Conservation (phyloP, 176 grass and related monocot species). For the Melocanna baccifera region DNA sequence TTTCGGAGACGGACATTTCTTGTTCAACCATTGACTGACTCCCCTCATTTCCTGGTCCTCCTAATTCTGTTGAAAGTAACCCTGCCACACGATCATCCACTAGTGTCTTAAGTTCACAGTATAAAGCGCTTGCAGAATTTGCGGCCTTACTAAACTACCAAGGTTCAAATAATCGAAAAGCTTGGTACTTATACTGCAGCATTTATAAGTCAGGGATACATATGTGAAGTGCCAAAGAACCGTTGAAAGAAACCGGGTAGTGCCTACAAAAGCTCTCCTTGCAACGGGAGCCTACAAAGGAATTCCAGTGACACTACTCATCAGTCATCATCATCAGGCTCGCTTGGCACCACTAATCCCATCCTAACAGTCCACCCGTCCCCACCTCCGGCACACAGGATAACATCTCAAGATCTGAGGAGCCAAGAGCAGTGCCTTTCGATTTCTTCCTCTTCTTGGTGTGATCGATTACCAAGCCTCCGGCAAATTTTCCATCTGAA, state of each 20-base stretch:
- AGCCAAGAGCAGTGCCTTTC: conserved; percentile 23
- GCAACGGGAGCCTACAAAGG: background rate
- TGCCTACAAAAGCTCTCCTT: background rate
- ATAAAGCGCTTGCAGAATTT: background rate
- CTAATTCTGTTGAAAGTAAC: background rate
- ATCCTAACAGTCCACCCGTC: conserved; percentile 56
- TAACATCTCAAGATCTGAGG: conserved; percentile 45
- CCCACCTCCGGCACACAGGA: conserved; percentile 52
- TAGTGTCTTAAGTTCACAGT: background rate
- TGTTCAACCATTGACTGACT: background rate
- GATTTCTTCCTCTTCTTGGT: conserved; percentile 68
- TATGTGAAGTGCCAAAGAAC: background rate
- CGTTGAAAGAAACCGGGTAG: background rate
- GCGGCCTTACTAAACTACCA: background rate
- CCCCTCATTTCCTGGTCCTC: background rate
- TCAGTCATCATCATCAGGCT: background rate
- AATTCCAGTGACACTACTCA: background rate
- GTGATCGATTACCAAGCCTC: conserved; percentile 66
- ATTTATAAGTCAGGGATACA: background rate
- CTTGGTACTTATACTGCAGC: too few species aligned
- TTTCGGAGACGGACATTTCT: background rate
- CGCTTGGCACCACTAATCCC: conserved; percentile 33
- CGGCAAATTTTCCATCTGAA: conserved; percentile 28
- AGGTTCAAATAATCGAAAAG: background rate
- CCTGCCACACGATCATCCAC: background rate